These are phyloP conservation scores for Suhomyces coccinellae DNA, from an alignment of 1,139 yeast genomes.

Conservation along the genomic window DNA sequence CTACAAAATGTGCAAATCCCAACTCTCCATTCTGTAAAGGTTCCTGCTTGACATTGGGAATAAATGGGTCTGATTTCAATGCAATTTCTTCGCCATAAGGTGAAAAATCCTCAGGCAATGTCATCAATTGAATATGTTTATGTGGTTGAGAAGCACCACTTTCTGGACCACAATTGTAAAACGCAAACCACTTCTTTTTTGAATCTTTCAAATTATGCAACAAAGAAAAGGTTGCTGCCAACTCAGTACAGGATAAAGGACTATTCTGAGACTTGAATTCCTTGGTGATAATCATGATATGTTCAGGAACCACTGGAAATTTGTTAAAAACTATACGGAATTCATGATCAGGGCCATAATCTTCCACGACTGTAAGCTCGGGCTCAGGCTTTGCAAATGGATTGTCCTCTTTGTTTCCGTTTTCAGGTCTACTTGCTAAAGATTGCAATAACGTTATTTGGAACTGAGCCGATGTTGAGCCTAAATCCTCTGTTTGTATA, in stretches of 20 bases:
- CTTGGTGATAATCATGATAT: slow-evolving; percentile 74
- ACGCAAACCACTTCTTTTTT: slow-evolving; percentile 56
- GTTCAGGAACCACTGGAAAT: slow-evolving; percentile 79
- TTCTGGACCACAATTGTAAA: slow-evolving; percentile 82
- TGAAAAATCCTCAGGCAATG: slow-evolving; percentile 55
- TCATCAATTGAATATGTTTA: slow-evolving; percentile 85
- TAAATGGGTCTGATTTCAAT: slow-evolving; percentile 45
- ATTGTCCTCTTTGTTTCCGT: slow-evolving; percentile 43
- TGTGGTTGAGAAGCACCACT: slow-evolving; percentile 95
- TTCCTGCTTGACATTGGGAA: slow-evolving; percentile 53
- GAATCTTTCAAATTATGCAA: slow-evolving; percentile 33
- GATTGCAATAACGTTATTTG: slow-evolving; percentile 40
- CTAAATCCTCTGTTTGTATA: slow-evolving; percentile 20
- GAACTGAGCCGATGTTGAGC: slow-evolving; percentile 22
- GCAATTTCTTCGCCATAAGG: slow-evolving; percentile 64
- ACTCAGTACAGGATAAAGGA: slow-evolving; percentile 68
- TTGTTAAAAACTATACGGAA: slow-evolving; percentile 77
- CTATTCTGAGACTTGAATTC: slow-evolving; percentile 69
- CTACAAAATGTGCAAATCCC: slow-evolving; percentile 82
- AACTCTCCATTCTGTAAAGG: slow-evolving; percentile 63
- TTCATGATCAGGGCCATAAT: slow-evolving; percentile 47
- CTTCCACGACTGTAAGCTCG: slow-evolving; percentile 60
- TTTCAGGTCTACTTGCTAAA: slow-evolving; percentile 59
- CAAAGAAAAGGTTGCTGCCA: slow-evolving; percentile 56
- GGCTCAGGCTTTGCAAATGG: slow-evolving; percentile 86